These are phyloP conservation scores for Eucalyptus polyanthemos DNA, from an alignment of 345 rosid species.

Conservation along the genomic window DNA sequence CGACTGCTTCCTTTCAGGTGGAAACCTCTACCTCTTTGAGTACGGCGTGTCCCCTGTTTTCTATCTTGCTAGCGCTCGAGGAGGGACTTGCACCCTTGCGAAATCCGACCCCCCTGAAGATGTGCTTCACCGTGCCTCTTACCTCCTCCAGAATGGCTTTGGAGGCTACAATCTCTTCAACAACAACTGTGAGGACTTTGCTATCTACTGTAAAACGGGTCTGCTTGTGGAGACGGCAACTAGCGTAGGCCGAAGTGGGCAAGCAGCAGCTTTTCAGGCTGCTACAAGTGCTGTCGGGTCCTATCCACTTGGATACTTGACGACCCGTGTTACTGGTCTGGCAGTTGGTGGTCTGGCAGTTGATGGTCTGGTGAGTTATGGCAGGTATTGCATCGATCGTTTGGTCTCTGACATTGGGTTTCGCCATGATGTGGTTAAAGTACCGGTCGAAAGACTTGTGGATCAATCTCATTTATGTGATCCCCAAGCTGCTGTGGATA, in stretches of 20 bases:
- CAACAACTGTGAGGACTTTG: slow-evolving; percentile 77
- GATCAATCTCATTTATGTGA: background rate
- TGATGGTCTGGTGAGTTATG: background rate
- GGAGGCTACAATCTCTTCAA: slow-evolving; percentile 47
- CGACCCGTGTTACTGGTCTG: slow-evolving; percentile 11
- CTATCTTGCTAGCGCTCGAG: slow-evolving; percentile 44
- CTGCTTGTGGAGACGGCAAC: slow-evolving; percentile 21
- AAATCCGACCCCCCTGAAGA: slow-evolving; percentile 40
- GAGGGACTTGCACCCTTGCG: slow-evolving; percentile 74
- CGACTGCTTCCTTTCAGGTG: slow-evolving; percentile 57
- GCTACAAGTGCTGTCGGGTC: slow-evolving; percentile 20
- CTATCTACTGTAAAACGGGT: slow-evolving; percentile 66
- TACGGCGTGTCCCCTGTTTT: slow-evolving; percentile 28
- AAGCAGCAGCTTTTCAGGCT: slow-evolving; percentile 46
- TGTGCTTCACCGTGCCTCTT: slow-evolving; percentile 42
- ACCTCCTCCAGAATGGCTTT: slow-evolving; percentile 51
- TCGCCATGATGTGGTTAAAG: slow-evolving; percentile 28
- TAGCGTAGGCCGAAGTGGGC: slow-evolving; percentile 62
- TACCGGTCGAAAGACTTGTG: slow-evolving; percentile 29
- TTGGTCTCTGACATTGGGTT: slow-evolving; percentile 46
- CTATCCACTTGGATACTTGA: slow-evolving; percentile 25
- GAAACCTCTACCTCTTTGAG: slow-evolving; percentile 43
- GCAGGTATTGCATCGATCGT: slow-evolving; percentile 28
- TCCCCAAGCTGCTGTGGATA: background rate
- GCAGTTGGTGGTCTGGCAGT: slow-evolving; percentile 15